These are phyloP conservation scores for Malassezia sympodialis DNA, from an alignment of 1,284 basidiomycete species.

Conservation along the genomic window DNA sequence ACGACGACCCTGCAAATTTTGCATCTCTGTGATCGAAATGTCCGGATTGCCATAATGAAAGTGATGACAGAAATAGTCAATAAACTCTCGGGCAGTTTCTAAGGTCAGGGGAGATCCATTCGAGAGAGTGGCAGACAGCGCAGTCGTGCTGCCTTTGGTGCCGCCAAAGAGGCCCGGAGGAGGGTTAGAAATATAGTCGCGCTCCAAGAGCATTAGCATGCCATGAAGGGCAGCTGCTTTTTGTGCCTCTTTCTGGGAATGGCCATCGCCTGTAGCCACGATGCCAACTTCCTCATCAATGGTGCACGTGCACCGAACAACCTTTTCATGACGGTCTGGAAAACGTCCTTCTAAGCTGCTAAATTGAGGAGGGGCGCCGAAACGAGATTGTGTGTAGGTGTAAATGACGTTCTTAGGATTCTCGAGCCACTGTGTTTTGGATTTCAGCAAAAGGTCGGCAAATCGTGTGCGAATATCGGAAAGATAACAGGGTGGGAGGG, in stretches of 20 bases:
- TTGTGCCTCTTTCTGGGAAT: slow-evolving; percentile 61
- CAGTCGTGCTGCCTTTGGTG: slow-evolving; percentile 49
- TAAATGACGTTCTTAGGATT: slow-evolving; percentile 37
- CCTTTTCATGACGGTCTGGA: slow-evolving; percentile 24
- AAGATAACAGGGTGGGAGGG: neutral
- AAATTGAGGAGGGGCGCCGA: slow-evolving; percentile 24
- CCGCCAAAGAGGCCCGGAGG: slow-evolving; percentile 21
- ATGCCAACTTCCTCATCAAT: slow-evolving; percentile 11
- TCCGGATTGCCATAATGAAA: slow-evolving; percentile 75
- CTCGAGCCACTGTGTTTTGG: slow-evolving; percentile 23
- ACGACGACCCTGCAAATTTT: neutral
- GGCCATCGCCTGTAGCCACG: slow-evolving; percentile 56
- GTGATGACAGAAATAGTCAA: slow-evolving; percentile 84
- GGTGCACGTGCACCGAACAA: slow-evolving; percentile 19
- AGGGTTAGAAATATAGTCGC: slow-evolving; percentile 22
- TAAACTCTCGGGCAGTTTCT: slow-evolving; percentile 74
- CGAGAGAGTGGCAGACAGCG: slow-evolving; percentile 51
- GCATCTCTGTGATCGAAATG: slow-evolving; percentile 47
- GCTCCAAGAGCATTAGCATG: slow-evolving; percentile 26
- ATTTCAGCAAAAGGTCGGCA: slow-evolving; percentile 61
- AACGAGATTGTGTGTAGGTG: slow-evolving; percentile 27
- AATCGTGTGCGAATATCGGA: slow-evolving; percentile 19
- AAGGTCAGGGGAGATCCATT: slow-evolving; percentile 62
- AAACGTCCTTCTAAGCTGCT: slow-evolving; percentile 27
- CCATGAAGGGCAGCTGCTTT: slow-evolving; percentile 55